Conservation (phyloP, 1,284 basidiomycete genomes). For the Puccinia polysora region DNA sequence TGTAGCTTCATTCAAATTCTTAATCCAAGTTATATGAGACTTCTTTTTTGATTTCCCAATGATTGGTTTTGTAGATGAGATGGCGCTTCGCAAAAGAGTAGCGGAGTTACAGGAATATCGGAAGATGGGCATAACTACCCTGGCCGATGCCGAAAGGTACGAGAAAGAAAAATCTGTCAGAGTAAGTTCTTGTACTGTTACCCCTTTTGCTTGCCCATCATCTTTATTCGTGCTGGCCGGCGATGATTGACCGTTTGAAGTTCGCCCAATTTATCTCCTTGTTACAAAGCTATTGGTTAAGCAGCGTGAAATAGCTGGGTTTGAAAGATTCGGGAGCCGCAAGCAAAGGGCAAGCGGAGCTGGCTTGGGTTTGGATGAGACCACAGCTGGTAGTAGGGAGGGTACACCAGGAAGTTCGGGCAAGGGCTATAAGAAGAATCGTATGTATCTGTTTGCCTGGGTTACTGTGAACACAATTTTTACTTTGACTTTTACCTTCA, state of each 20-base stretch:
- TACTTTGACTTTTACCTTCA: background rate
- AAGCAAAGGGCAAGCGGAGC: slow-evolving; percentile 46
- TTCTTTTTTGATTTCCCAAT: background rate
- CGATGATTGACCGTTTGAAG: too few relatives aligned
- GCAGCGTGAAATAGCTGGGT: slow-evolving; percentile 15
- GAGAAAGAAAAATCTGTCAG: slow-evolving; percentile 69
- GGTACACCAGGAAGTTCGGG: slow-evolving; percentile 34
- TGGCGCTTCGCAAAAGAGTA: slow-evolving; percentile 75
- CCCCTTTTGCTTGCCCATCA: background rate
- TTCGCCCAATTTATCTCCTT: slow-evolving; percentile 7
- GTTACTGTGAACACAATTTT: background rate
- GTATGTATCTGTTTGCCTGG: slow-evolving; percentile 6
- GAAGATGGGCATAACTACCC: slow-evolving; percentile 70
- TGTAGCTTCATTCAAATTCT: slow-evolving; percentile 16
- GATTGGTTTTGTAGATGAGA: slow-evolving; percentile 78
- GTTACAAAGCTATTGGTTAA: slow-evolving; percentile 17
- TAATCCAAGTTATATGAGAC: too few relatives aligned
- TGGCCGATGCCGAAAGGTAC: slow-evolving; percentile 82
- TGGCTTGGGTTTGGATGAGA: slow-evolving; percentile 13
- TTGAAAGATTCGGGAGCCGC: slow-evolving; percentile 51
- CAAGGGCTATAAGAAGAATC: slow-evolving; percentile 41
- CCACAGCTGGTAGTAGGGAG: slow-evolving; percentile 4
- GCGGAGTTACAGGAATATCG: slow-evolving; percentile 83
- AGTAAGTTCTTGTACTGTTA: slow-evolving; percentile 58
- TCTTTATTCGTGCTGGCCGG: slow-evolving; percentile 50